Conservation (phyloP, 192 early-diverging fungal species). For the Allomyces javanicus region DNA sequence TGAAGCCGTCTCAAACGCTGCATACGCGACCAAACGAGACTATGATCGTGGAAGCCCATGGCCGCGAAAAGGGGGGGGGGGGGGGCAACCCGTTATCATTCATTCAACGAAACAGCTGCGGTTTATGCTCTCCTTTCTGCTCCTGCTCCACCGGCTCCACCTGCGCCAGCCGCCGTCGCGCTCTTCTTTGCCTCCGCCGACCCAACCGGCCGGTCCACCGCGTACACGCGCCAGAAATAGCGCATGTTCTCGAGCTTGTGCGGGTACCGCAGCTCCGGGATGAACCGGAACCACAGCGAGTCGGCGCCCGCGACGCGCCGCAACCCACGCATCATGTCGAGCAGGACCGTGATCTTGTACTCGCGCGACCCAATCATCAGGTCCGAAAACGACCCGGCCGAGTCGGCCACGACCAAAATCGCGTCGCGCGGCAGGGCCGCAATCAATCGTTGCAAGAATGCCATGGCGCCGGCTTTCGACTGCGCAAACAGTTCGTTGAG, state of each 20-base stretch:
- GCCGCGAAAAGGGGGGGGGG: too few relatives aligned
- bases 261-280: slow-evolving; percentile 49
- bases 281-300: slow-evolving; percentile 54
- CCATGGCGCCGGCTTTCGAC: slow-evolving; percentile 53
- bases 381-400: slow-evolving; percentile 82
- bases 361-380: slow-evolving; percentile 43
- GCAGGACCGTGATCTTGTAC: slow-evolving; percentile 81
- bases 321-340: slow-evolving; percentile 57
- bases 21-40: too few relatives aligned
- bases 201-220: slow-evolving; percentile 6
- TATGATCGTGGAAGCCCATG: too few relatives aligned
- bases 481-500: slow-evolving; percentile 74
- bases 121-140: too few relatives aligned
- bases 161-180: too few relatives aligned
- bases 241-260: slow-evolving; percentile 76
- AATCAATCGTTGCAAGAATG: slow-evolving; percentile 50
- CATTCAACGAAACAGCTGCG: too few relatives aligned
- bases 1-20: too few relatives aligned
- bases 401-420: slow-evolving; percentile 65
- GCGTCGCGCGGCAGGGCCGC: slow-evolving; percentile 37
- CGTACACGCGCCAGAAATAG: slow-evolving; percentile 71
- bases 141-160: too few relatives aligned
- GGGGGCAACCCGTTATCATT: too few relatives aligned
- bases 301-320: slow-evolving; percentile 45
- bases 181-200: too few relatives aligned